These are phyloP conservation scores for Claviceps digitariae DNA, from an alignment of 2,329 filamentous ascomycete genomes.

Conservation along the genomic window DNA sequence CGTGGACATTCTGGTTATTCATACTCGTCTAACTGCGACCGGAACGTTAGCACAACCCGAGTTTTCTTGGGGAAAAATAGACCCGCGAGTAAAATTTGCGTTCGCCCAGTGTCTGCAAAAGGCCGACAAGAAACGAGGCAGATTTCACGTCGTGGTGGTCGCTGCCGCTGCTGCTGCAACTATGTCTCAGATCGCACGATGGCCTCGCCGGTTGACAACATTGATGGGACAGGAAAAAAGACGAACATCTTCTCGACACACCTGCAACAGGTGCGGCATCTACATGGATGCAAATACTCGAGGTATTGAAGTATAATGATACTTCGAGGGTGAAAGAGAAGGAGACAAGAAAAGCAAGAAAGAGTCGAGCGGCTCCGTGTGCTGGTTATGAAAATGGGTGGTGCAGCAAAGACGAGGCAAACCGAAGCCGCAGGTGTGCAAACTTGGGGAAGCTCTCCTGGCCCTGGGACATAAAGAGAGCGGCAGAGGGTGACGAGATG, in stretches of 20 bases:
- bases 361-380: background rate
- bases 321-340: background rate
- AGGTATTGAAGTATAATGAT: background rate
- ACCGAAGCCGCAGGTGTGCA: constrained; percentile 14
- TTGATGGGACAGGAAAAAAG: constrained; percentile 4
- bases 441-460: constrained; percentile 23
- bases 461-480: constrained; percentile 10
- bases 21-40: constrained; percentile 20
- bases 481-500: constrained; percentile 22
- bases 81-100: background rate
- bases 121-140: background rate
- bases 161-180: background rate
- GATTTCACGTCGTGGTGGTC: background rate
- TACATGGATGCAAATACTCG: constrained; percentile 21
- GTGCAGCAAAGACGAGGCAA: constrained; percentile 6
- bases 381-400: background rate
- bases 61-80: background rate
- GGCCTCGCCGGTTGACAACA: constrained; percentile 1
- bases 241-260: constrained; percentile 24
- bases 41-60: constrained; percentile 1
- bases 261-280: constrained; percentile 16
- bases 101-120: background rate
- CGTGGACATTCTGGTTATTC: constrained; percentile 33
- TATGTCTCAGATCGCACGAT: background rate
- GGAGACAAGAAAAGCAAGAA: background rate